Evolutionary conservation across 2,329 filamentous ascomycete genomes (phyloP), one percentile per base, ranked within the genome.

Genomic region (Xylariaceae sp.): DNA sequence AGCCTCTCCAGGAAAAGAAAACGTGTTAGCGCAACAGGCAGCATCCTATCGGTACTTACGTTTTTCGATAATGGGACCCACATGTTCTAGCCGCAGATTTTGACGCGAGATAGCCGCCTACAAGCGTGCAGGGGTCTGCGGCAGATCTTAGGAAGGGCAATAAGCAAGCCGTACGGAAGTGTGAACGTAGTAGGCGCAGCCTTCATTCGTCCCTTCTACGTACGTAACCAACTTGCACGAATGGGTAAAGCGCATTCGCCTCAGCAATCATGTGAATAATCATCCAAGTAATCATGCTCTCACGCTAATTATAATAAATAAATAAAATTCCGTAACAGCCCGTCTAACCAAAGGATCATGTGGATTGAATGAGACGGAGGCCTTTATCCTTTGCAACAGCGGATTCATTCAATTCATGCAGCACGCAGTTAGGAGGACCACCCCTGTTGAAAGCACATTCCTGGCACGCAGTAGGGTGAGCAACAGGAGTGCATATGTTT

Each of bases 101-200:
- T 62, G 57, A 63, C 62, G 64, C 62, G 58, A 66, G 64, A 66
- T 66, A 66, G 57, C 64, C 64, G 64, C 64, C 57, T 60, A 55
- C 45, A 51, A 23, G 37, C 48, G 53, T 51, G 53, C 57, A 59
- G 54, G 62, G 62, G 47, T 60, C 55, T 60, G 35, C 52, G 37
- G 53, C 53, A 62, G 59, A 60, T 64, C 60, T 56, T 42, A 13
- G 37, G 30, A 51, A 37, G 47, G 23, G 35, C 23, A 50, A 18
- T 34, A 54, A 47, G 53, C 30, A 55, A 23, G 30, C 13, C 34
- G 42, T 47, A 9, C 13, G 18, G 35, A 17, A 23, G 34, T 34
- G 23, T 30, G 23, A 30, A 5, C 23, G 23, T 30, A 30, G 23
- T 30, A 30, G 23, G 23, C 23, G 23, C 23, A 30, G 23, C 4